Base-by-base conservation (phyloP, 331 rosid genomes). In the Prunus yedoensis region DNA sequence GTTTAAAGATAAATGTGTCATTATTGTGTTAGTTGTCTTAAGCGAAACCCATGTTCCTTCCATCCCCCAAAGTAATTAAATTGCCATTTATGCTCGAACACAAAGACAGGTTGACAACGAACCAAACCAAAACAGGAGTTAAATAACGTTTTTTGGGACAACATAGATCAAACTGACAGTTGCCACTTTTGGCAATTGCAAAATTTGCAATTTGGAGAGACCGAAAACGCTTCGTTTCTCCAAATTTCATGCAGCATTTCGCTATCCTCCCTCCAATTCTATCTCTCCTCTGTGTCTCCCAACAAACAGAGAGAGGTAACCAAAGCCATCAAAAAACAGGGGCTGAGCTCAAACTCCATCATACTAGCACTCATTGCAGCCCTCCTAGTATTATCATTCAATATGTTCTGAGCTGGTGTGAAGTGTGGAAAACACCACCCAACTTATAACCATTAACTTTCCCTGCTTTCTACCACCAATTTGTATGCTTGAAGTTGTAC, bases 381-480 rank as follows among this genome's bases (percentile, higher is more conserved):
- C n/a, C n/a, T 63, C 77, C 75, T 81, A 4, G 46, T 70, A 54
- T 75, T 86, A 43, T 50, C 85, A 4, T 73, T 70, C 74, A 79
- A 76, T 56, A 79, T 84, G 28, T 74, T 80, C 60, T 90, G 74
- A 88, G 46, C 58, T 21, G 45, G 70, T 23, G 64, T 3, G 18
- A 64, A 18, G 68, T 68, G 69, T 61, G 46, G 23, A 45, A 47
- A 70, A 57, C 28, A 15, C 21, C 17, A 35, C 18, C 51, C 2
- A 65, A 21, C 54, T 58, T 72, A 73, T 70, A 68, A 59, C 71
- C 56, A 43, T 70, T 71, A 17, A 21, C 53, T 58, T 38, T 72
- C 58, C 15, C 25, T 59, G 45, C 11, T 18, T 20, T 4, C 49
- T 17, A 54, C 13, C 61, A 63, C 49, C 61, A 51, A 47, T 80